A percentile compares a stretch with the other conserved stretches of the same genome.
Conservation (phyloP, 2,329 filamentous ascomycete species). For the Exophiala alcalophila region DNA sequence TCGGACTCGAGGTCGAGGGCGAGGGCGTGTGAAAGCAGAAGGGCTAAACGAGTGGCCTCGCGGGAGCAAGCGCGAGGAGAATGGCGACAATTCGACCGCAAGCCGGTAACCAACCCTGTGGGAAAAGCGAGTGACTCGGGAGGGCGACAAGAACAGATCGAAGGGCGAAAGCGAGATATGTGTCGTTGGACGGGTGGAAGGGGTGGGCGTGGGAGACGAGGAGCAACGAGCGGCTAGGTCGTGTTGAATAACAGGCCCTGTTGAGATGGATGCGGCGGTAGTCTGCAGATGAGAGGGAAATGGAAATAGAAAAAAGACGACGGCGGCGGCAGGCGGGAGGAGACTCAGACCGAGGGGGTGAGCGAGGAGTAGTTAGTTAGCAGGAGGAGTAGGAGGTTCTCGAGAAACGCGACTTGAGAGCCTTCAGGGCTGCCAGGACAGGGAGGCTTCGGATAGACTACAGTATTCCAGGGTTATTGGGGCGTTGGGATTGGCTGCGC, state of each 20-base stretch:
- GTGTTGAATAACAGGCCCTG: conserved; percentile 26
- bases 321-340: conserved; percentile 23
- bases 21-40: conserved; percentile 6
- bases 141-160: conserved; percentile 14
- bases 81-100: conserved; percentile 11
- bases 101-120: conserved; percentile 9
- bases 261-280: conserved; percentile 29
- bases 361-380: too few relatives aligned
- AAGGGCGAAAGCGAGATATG: conserved; percentile 29
- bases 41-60: conserved; percentile 25
- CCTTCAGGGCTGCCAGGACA: too few relatives aligned
- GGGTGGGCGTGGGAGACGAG: conserved; percentile 16
- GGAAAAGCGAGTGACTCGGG: conserved; percentile 21
- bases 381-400: too few relatives aligned
- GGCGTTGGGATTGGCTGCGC: too few relatives aligned
- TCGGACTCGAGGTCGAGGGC: conserved; percentile 2
- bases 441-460: too few relatives aligned
- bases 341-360: too few relatives aligned
- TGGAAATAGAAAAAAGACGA: conserved; percentile 24
- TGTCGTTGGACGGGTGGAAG: conserved; percentile 12
- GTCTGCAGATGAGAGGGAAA: conserved; percentile 21
- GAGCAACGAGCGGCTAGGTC: conserved; percentile 30
- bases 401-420: too few relatives aligned
- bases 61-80: conserved; percentile 17
- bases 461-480: too few relatives aligned